Evolutionary conservation across 768 basidiomycete genomes (phyloP).

Genomic region (Pisolithus microcarpus): DNA sequence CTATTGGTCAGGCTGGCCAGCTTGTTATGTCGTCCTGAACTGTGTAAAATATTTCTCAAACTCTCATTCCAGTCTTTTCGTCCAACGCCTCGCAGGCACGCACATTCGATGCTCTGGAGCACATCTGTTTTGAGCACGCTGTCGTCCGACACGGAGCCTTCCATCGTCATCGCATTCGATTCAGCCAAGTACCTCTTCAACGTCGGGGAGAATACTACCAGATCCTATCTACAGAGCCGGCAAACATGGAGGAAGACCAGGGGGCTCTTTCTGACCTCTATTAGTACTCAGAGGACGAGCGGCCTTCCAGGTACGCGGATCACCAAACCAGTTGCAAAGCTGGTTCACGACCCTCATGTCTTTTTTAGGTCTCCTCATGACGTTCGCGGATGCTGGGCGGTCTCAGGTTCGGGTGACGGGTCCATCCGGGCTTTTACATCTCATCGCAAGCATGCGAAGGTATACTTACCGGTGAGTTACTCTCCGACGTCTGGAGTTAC

Average conservation of each 20-base stretch:
- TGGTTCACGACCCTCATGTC: neutral
- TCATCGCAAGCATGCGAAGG: conserved; percentile 60
- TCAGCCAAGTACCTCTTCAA: conserved; percentile 84
- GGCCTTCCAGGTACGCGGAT: conserved; percentile 65
- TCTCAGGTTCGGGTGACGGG: conserved; percentile 56
- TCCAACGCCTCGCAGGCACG: conserved; percentile 6
- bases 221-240: conserved; percentile 64
- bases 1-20: conserved; percentile 15
- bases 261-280: conserved; percentile 66
- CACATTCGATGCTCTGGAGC: conserved; percentile 51
- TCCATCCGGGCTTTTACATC: conserved; percentile 66
- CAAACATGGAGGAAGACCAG: conserved; percentile 60
- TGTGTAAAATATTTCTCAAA: conserved; percentile 17
- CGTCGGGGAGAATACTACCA: conserved; percentile 71
- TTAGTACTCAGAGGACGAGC: conserved; percentile 52
- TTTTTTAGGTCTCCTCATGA: conserved; percentile 64
- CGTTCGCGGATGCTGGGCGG: conserved; percentile 64
- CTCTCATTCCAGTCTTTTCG: conserved; percentile 11
- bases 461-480: conserved; percentile 54
- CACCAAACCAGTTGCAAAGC: neutral
- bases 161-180: conserved; percentile 69
- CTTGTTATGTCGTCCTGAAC: conserved; percentile 19
- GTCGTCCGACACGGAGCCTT: conserved; percentile 76
- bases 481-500: neutral
- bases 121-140: conserved; percentile 49